Conservation (phyloP, 169 alveolate genomes). For the Plasmodium yoelii region DNA sequence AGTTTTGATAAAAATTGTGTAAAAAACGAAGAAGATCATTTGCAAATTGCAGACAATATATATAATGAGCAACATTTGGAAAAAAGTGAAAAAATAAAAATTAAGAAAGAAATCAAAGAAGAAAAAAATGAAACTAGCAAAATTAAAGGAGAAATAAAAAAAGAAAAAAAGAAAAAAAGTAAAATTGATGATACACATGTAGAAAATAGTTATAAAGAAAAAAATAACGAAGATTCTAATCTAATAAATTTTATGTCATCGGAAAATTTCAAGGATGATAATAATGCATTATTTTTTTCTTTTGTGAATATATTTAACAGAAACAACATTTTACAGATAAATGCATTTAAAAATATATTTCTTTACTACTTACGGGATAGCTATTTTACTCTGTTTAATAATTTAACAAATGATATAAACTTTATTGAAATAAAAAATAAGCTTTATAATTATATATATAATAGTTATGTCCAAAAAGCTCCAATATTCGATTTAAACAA, state of each 20-base stretch:
- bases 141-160: neutral
- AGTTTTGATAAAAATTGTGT: neutral
- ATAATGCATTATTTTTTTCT: slow-evolving; percentile 7
- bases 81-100: no score
- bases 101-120: no score
- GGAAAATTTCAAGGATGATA: neutral
- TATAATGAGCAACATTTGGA: no score
- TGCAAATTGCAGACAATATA: no score
- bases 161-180: neutral
- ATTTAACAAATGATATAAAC: slow-evolving; percentile 8
- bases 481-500: slow-evolving; percentile 52
- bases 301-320: slow-evolving; percentile 40
- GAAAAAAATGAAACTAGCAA: no score
- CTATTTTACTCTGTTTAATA: slow-evolving; percentile 25
- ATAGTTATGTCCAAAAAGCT: slow-evolving; percentile 28
- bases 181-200: neutral
- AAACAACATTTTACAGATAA: slow-evolving; percentile 12
- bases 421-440: slow-evolving; percentile 27
- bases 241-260: no score
- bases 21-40: no score
- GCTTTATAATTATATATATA: slow-evolving; percentile 44
- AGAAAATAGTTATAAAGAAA: neutral
- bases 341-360: slow-evolving; percentile 31
- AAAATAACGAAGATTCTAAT: no score
- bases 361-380: slow-evolving; percentile 40